phyloP scores from a whole-genome alignment of 2,329 filamentous ascomycete genomes.

The Talaromyces islandicus region DNA sequence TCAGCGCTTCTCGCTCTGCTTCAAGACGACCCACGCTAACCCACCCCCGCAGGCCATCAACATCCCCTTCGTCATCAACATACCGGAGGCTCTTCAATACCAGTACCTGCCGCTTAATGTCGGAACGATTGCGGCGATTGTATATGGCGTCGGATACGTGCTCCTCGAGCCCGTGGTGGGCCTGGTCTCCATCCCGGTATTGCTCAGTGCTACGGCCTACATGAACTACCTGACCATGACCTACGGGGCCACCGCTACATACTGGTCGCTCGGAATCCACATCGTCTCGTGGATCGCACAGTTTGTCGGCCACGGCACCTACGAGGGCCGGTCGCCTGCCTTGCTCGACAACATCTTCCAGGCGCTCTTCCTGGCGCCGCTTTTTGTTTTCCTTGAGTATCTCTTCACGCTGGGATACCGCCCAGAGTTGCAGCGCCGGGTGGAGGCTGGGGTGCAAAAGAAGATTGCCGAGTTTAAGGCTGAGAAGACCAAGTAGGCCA shows the following conservation, averaged over 20 bases:
- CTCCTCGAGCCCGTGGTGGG: conserved; percentile 93
- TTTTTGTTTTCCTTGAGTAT: conserved; percentile 96
- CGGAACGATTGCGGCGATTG: conserved; percentile 50
- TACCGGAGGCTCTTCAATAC: conserved; percentile 50
- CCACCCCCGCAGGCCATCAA: conserved; percentile 50
- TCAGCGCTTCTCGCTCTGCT: conserved; percentile 29
- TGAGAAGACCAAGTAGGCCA: conserved; percentile 15
- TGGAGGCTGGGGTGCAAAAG: conserved; percentile 67
- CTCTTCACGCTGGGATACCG: conserved; percentile 88
- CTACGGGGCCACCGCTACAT: conserved; percentile 55
- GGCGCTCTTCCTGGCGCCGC: conserved; percentile 83
- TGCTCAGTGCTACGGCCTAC: conserved; percentile 68
- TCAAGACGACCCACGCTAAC: conserved; percentile 2
- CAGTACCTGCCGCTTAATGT: conserved; percentile 55
- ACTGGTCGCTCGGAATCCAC: conserved; percentile 63
- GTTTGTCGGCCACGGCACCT: conserved; percentile 85
- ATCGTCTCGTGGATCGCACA: conserved; percentile 77
- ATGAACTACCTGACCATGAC: conserved; percentile 67
- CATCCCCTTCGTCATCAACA: conserved; percentile 44
- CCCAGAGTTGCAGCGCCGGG: conserved; percentile 73
- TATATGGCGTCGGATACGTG: conserved; percentile 76
- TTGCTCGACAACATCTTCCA: conserved; percentile 87
- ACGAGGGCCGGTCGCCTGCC: conserved; percentile 81
- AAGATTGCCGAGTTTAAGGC: conserved; percentile 73
- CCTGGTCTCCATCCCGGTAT: conserved; percentile 65